Base-by-base conservation (phyloP, 108 stramenopile genomes). In the Fragilariopsis cylindrus region DNA sequence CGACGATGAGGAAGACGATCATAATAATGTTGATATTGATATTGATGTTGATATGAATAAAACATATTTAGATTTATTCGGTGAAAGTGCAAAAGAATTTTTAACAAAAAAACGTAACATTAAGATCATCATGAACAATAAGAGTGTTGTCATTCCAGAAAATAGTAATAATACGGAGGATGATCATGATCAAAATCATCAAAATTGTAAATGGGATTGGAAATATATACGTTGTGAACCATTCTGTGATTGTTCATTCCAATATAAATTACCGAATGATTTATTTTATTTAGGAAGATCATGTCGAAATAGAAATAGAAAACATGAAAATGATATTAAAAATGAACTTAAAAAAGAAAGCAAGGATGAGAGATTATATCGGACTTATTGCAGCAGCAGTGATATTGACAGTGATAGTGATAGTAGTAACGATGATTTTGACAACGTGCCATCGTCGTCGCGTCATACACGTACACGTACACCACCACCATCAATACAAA, bases 11-110 rank as follows among this genome's bases (percentile, higher is more conserved):
- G 50, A 9, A 13, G 50, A 52, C 12, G 13, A 52, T 52, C 12
- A 52, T 13, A 52, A 1, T 13, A 52, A 52, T 52, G 50, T 12
- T 52, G 50, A 13, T 3, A 2, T 9, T 52, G 7, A 63, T n/a
- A 60, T 16, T 40, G 58, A 60, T 40, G 21, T 7, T 6, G 15
- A 63, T 44, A 52, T 52, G 50, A 89, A 94, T 57, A 79, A 85
- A 62, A 92, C 91, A 2, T 81, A 86, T 12, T 82, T 95, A 30
- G 93, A 95, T 73, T 70, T 88, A 48, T 95, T 95, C 71, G 91
- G 94, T 58, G 90, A 95, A 82, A 81, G 76, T 13, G 83, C 94
- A 50, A 95, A 95, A 75, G 90, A 95, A 70, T 86, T 85, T 50
- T 71, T 92, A 42, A 95, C 94, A 16, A 76, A 87, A 77, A 9